Percentiles rank a stretch among this genome's conserved stretches.
Conservation (phyloP, 805 yeast species). For the Barnettozyma siamensis region DNA sequence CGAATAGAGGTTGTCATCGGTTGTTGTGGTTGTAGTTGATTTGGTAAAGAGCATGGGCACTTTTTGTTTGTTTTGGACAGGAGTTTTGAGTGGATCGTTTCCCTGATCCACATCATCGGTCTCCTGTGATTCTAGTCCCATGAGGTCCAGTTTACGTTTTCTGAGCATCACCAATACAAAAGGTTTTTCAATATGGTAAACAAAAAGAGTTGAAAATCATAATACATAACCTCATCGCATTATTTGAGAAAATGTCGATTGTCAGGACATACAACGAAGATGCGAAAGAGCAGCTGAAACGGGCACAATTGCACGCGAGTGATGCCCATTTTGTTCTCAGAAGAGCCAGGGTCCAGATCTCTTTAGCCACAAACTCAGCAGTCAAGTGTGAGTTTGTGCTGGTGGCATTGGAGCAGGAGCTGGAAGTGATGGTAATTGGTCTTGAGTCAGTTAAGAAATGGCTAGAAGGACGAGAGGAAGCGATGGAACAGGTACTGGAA, state of each 20-base stretch:
- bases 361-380: neutral
- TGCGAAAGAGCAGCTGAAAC: slow-evolving; percentile 1
- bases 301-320: slow-evolving; percentile 3
- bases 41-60: slow-evolving; percentile 1
- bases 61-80: neutral
- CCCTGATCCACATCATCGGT: too few species aligned
- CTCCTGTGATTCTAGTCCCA: neutral
- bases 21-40: neutral
- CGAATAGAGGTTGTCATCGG: slow-evolving; percentile 1
- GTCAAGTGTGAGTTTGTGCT: slow-evolving; percentile 40
- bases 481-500: slow-evolving; percentile 18
- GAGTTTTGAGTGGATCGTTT: neutral
- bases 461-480: slow-evolving; percentile 22
- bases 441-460: slow-evolving; percentile 28
- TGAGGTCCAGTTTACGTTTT: neutral
- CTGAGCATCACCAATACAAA: neutral
- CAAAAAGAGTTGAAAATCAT: too few species aligned
- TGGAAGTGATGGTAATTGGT: slow-evolving; percentile 33
- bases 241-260: neutral
- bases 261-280: slow-evolving; percentile 1
- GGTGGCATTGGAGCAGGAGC: slow-evolving; percentile 43
- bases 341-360: neutral
- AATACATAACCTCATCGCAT: neutral
- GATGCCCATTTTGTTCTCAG: slow-evolving; percentile 1
- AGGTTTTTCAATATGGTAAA: neutral